Evolutionary conservation across 2,329 filamentous ascomycete species (phyloP), one percentile per base, ranked within the genome.

Genomic region (Spiromastix sp.): DNA sequence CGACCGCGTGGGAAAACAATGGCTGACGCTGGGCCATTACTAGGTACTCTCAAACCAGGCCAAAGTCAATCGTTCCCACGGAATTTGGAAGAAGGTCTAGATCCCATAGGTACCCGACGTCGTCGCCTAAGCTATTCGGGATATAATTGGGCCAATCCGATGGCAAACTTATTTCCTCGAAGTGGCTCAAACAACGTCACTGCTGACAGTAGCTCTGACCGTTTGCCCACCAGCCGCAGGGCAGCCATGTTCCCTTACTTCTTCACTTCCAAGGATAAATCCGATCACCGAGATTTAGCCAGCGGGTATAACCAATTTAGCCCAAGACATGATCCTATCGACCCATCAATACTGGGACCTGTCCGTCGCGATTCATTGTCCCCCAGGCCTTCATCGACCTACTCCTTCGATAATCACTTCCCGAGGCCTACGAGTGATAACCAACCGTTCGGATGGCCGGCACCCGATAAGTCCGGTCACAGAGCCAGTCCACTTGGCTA

Each of bases 381-480:
- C 27, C 64, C 65, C 5, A 54, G 66, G 31, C 65, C 66, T 10
- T 66, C 66, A 4, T 74, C 71, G 9, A 68, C 66, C 4, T 71
- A 70, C 36, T 74, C 71, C 1, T 71, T 66, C 39, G 71, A 74
- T 36, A 66, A 64, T 31, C 51, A 57, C 29, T 66, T 87, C 34
- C 81, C 83, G 2, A 71, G 84, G 31, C 85, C 84, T 4, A 87
- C 83, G 1, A 82, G 81, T 1, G 85, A 91, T 42, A 84, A 79
- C 42, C 74, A 77, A 31, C 81, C 79, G 16, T 83, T 86, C 41
- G 85, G 81, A 60, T 81, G 78, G 54, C 69, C 71, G 1, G 60
- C 61, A 2, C 49, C 66, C 3, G 63, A 69, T 22, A 79, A 74
- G 39, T 57, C 57, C 31, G 72, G 66, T 36, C 69, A 76, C 32